Conservation (phyloP, 2,329 filamentous ascomycete species). For the Trichoderma sp. region DNA sequence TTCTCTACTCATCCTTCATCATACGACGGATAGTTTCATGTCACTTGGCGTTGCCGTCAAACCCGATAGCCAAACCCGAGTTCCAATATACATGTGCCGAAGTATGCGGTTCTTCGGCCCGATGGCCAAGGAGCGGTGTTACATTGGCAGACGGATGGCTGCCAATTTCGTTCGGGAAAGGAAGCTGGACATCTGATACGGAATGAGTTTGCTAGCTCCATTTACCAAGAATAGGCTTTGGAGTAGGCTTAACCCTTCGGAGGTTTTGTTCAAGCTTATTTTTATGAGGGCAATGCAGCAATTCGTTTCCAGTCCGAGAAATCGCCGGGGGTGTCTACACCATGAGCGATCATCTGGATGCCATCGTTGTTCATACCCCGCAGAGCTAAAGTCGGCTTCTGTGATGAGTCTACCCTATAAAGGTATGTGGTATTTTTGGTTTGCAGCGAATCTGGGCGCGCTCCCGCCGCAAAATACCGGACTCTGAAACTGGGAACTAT, state of each 20-base stretch:
- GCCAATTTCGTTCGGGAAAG: background rate
- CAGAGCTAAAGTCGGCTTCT: conserved; percentile 2
- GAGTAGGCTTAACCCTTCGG: background rate
- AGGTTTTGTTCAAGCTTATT: conserved; percentile 1
- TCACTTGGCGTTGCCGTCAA: background rate
- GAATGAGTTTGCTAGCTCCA: background rate
- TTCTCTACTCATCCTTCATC: background rate
- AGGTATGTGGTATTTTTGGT: conserved; percentile 19
- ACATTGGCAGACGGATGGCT: background rate
- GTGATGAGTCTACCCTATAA: background rate
- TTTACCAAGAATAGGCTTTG: background rate
- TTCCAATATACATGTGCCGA: background rate
- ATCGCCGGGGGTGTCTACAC: background rate
- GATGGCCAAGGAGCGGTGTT: conserved; percentile 2
- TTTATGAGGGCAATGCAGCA: background rate
- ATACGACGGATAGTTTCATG: background rate
- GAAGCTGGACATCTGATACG: background rate
- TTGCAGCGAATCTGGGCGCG: background rate
- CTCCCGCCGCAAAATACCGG: background rate
- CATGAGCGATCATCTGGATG: background rate
- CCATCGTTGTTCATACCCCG: background rate
- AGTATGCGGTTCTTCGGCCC: background rate
- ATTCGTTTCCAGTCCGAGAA: conserved; percentile 2
- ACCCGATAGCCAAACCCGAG: background rate
- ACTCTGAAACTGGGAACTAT: background rate